Percentiles rank a stretch among this genome's conserved stretches.
phyloP scores from a whole-genome alignment of 352 stramenopile species.

The Albugo laibachii region DNA sequence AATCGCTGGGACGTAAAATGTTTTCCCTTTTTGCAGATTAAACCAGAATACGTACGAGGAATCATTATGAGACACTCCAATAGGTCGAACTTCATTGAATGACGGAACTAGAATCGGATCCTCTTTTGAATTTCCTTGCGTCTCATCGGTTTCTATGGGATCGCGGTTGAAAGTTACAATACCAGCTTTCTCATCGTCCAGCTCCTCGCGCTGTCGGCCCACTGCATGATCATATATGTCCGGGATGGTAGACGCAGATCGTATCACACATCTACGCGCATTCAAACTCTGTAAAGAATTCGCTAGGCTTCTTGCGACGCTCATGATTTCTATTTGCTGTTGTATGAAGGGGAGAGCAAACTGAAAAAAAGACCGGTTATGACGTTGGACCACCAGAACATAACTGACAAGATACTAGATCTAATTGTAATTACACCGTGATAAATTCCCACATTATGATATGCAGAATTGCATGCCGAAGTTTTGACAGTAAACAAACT shows the following conservation, averaged over 20 bases:
- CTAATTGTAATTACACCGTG: too few relatives aligned
- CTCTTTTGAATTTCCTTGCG: constrained; percentile 77
- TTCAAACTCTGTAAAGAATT: too few relatives aligned
- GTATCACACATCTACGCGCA: constrained; percentile 4
- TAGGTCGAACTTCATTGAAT: constrained; percentile 45
- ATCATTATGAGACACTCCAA: constrained; percentile 78
- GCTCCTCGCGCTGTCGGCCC: constrained; percentile 51
- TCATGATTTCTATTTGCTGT: too few relatives aligned
- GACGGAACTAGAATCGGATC: constrained; percentile 74
- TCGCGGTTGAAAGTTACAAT: constrained; percentile 62
- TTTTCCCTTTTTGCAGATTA: constrained; percentile 71
- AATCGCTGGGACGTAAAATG: constrained; percentile 70
- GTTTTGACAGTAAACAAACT: too few relatives aligned
- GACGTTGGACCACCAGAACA: too few relatives aligned
- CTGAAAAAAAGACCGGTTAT: too few relatives aligned
- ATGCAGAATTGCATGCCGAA: too few relatives aligned
- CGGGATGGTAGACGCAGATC: constrained; percentile 47
- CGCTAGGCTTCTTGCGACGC: too few relatives aligned
- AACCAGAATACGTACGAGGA: constrained; percentile 79
- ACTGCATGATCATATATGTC: constrained; percentile 67
- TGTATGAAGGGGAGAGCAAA: too few relatives aligned
- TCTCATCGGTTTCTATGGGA: constrained; percentile 66
- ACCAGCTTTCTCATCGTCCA: constrained; percentile 49
- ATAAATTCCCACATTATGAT: too few relatives aligned
- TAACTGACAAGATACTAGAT: too few relatives aligned